Conservation (phyloP, 106 monocot genomes). For the Phalaenopsis equestris region DNA sequence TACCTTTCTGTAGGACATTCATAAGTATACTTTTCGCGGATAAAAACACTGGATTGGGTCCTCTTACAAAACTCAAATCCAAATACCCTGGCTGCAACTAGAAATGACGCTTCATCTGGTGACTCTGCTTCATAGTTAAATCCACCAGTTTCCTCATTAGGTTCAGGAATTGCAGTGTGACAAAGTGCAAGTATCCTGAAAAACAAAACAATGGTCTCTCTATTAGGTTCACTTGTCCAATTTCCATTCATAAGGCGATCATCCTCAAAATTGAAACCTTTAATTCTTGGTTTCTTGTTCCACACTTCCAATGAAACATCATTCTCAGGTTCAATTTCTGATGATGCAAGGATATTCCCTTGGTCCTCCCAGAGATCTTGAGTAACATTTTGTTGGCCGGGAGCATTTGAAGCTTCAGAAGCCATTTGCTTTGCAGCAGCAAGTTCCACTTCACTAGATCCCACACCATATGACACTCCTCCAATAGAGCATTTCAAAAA, state of each 20-base stretch:
- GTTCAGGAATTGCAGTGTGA: slow-evolving; percentile 77
- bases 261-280: slow-evolving; percentile 73
- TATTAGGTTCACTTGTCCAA: slow-evolving; percentile 47
- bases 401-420: slow-evolving; percentile 17
- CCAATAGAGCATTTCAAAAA: slow-evolving; percentile 44
- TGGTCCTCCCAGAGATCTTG: slow-evolving; percentile 18
- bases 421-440: slow-evolving; percentile 46
- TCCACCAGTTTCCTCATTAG: slow-evolving; percentile 44
- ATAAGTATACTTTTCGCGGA: slow-evolving; percentile 43
- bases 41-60: slow-evolving; percentile 62
- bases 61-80: slow-evolving; percentile 77
- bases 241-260: slow-evolving; percentile 68
- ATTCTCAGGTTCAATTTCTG: slow-evolving; percentile 30
- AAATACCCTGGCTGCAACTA: slow-evolving; percentile 76
- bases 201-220: slow-evolving; percentile 39
- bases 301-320: slow-evolving; percentile 13
- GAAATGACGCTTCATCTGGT: slow-evolving; percentile 76
- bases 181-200: slow-evolving; percentile 65
- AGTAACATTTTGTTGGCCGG: neutral
- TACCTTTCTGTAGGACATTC: slow-evolving; percentile 45
- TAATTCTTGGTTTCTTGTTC: slow-evolving; percentile 24
- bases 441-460: slow-evolving; percentile 41
- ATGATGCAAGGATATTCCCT: slow-evolving; percentile 1
- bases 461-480: slow-evolving; percentile 37
- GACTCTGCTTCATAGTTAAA: slow-evolving; percentile 78